Evolutionary conservation across 345 rosid species (phyloP).

Genomic region (Rhodamnia argentea): DNA sequence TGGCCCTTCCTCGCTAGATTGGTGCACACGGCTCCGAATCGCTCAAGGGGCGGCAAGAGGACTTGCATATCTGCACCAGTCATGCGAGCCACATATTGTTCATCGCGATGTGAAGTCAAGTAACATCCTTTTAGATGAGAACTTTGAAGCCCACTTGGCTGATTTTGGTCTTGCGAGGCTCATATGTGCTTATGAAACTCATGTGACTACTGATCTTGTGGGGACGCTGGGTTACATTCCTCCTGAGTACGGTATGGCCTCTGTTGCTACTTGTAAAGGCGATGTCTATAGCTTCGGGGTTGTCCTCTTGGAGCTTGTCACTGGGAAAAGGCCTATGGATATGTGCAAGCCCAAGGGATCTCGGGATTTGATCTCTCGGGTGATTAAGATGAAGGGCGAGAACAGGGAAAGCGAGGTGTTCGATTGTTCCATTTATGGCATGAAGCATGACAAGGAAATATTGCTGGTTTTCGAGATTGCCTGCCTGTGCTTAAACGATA

Average conservation of each 20-base stretch:
- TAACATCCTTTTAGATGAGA: constrained; percentile 67
- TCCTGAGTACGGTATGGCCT: constrained; percentile 79
- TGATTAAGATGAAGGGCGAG: constrained; percentile 51
- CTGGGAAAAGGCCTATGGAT: constrained; percentile 82
- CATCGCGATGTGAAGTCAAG: constrained; percentile 86
- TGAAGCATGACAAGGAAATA: constrained; percentile 54
- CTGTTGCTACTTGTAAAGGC: constrained; percentile 78
- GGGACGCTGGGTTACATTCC: constrained; percentile 90
- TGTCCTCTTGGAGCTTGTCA: constrained; percentile 80
- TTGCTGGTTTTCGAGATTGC: constrained; percentile 52
- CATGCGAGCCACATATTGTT: constrained; percentile 74
- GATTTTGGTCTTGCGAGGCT: constrained; percentile 90
- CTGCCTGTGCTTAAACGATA: constrained; percentile 51
- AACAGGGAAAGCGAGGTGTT: constrained; percentile 57
- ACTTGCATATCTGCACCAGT: constrained; percentile 62
- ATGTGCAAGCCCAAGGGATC: constrained; percentile 63
- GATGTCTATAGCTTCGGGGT: constrained; percentile 90
- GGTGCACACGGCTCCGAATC: constrained; percentile 58
- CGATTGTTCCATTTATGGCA: constrained; percentile 44
- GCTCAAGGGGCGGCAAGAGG: constrained; percentile 72
- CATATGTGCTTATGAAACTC: constrained; percentile 64
- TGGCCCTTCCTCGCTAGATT: constrained; percentile 47
- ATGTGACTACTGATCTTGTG: constrained; percentile 76
- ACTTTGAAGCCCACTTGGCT: constrained; percentile 72
- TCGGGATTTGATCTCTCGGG: constrained; percentile 69